Base-by-base conservation (phyloP, 108 stramenopile species). In the Phaeodactylum tricornutum region DNA sequence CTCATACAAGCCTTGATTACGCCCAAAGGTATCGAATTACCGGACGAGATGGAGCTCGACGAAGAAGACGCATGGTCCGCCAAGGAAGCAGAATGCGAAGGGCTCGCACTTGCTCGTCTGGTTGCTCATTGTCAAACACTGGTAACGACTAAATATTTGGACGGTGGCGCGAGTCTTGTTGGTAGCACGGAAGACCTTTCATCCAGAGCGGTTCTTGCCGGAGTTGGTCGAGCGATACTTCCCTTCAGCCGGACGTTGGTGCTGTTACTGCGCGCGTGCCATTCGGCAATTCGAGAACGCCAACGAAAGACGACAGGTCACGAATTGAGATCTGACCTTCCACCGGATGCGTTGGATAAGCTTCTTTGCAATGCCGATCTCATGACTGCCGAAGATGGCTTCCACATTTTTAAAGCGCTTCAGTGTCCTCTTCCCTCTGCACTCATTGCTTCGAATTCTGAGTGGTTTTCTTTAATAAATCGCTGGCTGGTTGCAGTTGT, bases 241-340 rank as follows among this genome's bases (percentile, higher is more conserved):
- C 89, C 88, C 12, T 84, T 84, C 69, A 66, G 74, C 33, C 41
- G 89, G 29, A 76, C 84, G 0, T 30, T 91, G 33, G 59, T 87
- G 30, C 64, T 91, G 39, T 57, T 91, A 47, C 61, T 87, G 47
- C 66, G 89, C 24, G 84, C 84, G 23, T 83, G 65, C 27, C 40
- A 46, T 11, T 72, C 74, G 30, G 52, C 64, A 11, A 50, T 76
- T 22, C 53, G 75, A 40, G 68, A 70, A 44, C 38, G 81, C n/a
- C 36, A 61, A 25, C 72, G 60, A 6, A 67, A 54, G 36, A 50
- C 29, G 37, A 8, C 41, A 17, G 41, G 17, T 26, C 66, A 72
- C 25, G 55, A 59, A 32, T n/a, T n/a, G n/a, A n/a, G n/a, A n/a
- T n/a, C n/a, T n/a, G n/a, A n/a, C n/a, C n/a, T n/a, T n/a, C n/a